phyloP scores from a whole-genome alignment of 2,329 filamentous ascomycete genomes.

The Falciphora oryzae region DNA sequence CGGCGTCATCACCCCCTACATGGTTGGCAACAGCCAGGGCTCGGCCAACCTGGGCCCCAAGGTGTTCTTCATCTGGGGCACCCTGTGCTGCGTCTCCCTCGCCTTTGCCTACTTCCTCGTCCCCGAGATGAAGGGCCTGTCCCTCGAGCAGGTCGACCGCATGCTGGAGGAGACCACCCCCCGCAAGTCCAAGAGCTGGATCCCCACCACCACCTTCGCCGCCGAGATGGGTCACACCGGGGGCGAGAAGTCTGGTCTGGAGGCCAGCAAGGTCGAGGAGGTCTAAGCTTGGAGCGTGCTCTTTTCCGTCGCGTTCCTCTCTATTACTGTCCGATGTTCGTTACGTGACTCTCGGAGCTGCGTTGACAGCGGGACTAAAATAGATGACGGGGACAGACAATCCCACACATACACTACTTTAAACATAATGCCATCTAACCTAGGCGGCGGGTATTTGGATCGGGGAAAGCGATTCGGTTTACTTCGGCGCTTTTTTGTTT shows the following conservation, averaged over 20 bases:
- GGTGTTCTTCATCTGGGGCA: constrained; percentile 73
- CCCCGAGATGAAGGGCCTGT: constrained; percentile 69
- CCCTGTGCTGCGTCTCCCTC: constrained; percentile 53
- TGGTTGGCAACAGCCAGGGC: constrained; percentile 53
- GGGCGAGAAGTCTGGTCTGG: constrained; percentile 6
- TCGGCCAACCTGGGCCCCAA: constrained; percentile 54
- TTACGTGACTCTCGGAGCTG: too few relatives aligned
- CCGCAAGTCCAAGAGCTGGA: constrained; percentile 71
- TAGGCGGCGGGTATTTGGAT: background rate
- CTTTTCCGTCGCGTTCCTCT: background rate
- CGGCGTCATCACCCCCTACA: constrained; percentile 48
- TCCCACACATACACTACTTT: background rate
- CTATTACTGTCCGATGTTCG: too few relatives aligned
- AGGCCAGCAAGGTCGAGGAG: constrained; percentile 8
- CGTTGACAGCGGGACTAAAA: too few relatives aligned
- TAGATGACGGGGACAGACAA: too few relatives aligned
- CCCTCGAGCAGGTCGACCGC: constrained; percentile 74
- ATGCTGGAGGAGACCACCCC: constrained; percentile 86
- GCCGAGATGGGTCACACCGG: constrained; percentile 17
- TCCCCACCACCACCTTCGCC: constrained; percentile 64
- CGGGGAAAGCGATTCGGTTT: background rate
- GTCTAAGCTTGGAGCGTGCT: background rate
- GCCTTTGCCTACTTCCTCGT: constrained; percentile 69
- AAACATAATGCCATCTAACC: background rate
- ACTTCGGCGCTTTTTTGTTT: background rate